A percentile compares a stretch with the other conserved stretches of the same genome.
phyloP scores from a whole-genome alignment of 2,329 filamentous ascomycete species.

The Calonectria montana region DNA sequence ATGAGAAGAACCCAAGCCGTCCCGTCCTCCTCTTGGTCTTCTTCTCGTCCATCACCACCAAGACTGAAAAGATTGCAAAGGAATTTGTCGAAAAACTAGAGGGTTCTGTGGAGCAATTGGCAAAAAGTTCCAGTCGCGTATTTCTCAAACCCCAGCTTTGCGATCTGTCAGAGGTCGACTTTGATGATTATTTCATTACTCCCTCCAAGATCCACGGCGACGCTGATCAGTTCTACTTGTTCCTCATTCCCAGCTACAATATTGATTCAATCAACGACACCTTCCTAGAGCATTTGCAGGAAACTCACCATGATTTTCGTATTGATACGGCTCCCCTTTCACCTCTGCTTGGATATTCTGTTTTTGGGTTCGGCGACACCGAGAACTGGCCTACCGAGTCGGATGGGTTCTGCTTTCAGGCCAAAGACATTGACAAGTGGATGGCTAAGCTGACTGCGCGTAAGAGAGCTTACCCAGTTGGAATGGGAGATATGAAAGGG shows the following conservation, averaged over 20 bases:
- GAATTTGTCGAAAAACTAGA: slow-evolving; percentile 69
- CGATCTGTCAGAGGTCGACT: slow-evolving; percentile 88
- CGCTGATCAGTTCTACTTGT: slow-evolving; percentile 81
- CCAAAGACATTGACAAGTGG: slow-evolving; percentile 91
- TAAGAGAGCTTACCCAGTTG: slow-evolving; percentile 89
- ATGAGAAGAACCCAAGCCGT: slow-evolving; percentile 47
- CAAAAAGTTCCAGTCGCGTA: slow-evolving; percentile 47
- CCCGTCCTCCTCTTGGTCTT: slow-evolving; percentile 83
- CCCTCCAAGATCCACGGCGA: slow-evolving; percentile 70
- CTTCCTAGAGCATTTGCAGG: slow-evolving; percentile 86
- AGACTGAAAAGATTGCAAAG: slow-evolving; percentile 79
- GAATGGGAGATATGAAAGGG: slow-evolving; percentile 86
- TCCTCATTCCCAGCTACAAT: slow-evolving; percentile 92
- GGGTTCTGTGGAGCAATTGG: slow-evolving; percentile 62
- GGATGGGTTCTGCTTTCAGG: slow-evolving; percentile 93
- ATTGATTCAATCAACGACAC: slow-evolving; percentile 92
- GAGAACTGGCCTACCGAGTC: slow-evolving; percentile 93
- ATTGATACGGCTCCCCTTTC: slow-evolving; percentile 90
- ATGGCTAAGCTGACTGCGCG: slow-evolving; percentile 93
- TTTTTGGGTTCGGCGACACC: slow-evolving; percentile 93
- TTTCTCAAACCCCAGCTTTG: slow-evolving; percentile 72
- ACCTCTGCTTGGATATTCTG: slow-evolving; percentile 83
- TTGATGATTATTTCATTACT: slow-evolving; percentile 91
- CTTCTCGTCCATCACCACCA: slow-evolving; percentile 89
- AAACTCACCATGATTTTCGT: slow-evolving; percentile 96